These are phyloP conservation scores for Sarocladium brachiariae DNA, from an alignment of 2,329 filamentous ascomycete species.

Conservation along the genomic window DNA sequence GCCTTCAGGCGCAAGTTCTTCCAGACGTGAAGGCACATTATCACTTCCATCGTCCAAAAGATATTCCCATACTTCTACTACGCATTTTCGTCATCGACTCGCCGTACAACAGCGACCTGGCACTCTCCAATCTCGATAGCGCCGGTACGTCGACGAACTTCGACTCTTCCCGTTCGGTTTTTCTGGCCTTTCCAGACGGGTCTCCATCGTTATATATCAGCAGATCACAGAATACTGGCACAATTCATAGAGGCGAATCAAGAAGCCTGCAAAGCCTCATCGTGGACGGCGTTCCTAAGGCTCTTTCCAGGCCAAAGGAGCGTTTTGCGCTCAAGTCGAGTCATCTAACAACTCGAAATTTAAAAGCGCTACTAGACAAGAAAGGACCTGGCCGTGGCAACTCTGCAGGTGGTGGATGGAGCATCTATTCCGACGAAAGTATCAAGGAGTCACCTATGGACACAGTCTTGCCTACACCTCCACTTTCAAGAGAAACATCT, in stretches of 20 bases:
- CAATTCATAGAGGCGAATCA: conserved; percentile 41
- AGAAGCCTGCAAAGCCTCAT: conserved; percentile 64
- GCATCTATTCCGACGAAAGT: conserved; percentile 64
- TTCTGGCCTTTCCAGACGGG: conserved; percentile 75
- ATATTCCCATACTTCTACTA: conserved; percentile 64
- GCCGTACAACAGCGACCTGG: conserved; percentile 62
- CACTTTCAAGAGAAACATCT: conserved; percentile 30
- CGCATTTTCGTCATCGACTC: conserved; percentile 75
- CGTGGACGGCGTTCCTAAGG: conserved; percentile 73
- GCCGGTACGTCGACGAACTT: conserved; percentile 36
- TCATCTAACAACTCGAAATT: conserved; percentile 62
- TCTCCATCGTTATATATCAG: conserved; percentile 68
- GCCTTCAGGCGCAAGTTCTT: conserved; percentile 66
- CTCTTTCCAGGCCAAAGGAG: conserved; percentile 66
- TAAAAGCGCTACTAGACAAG: conserved; percentile 61
- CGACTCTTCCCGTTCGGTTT: conserved; percentile 66
- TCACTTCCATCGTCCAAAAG: conserved; percentile 64
- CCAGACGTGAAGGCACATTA: conserved; percentile 81
- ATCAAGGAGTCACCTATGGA: conserved; percentile 49
- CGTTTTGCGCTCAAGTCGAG: conserved; percentile 65
- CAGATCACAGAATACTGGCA: conserved; percentile 38
- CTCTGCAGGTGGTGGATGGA: conserved; percentile 70
- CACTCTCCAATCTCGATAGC: conserved; percentile 27
- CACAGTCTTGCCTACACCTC: conserved; percentile 38
- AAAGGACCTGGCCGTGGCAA: conserved; percentile 65